Conservation (phyloP, 2,329 filamentous ascomycete genomes). For the Camptophora hylomeconis region DNA sequence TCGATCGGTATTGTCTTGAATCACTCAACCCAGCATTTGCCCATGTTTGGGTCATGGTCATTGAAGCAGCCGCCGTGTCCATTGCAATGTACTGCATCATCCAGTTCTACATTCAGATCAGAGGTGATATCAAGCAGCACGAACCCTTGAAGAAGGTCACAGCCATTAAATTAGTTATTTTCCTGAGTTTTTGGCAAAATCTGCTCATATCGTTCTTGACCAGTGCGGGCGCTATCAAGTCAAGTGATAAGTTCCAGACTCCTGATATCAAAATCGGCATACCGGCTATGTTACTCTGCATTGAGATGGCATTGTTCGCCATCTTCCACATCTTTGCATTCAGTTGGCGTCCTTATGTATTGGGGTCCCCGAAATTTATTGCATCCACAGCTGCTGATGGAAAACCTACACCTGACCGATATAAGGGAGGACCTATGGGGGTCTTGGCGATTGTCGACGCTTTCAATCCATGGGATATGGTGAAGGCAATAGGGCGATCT, state of each 20-base stretch:
- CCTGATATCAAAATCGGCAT: conserved; percentile 73
- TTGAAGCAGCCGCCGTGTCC: conserved; percentile 60
- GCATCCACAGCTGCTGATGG: conserved; percentile 14
- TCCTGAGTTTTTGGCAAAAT: conserved; percentile 79
- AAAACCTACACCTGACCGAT: conserved; percentile 36
- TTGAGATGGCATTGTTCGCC: conserved; percentile 76
- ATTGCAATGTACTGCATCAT: conserved; percentile 83
- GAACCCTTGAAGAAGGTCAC: conserved; percentile 66
- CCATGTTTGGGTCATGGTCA: conserved; percentile 66
- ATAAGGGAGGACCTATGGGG: conserved; percentile 53
- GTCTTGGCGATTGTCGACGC: conserved; percentile 55
- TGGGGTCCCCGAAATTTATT: conserved; percentile 34
- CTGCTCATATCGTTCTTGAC: conserved; percentile 49
- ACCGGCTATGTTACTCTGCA: conserved; percentile 61
- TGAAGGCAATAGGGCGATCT: conserved; percentile 66
- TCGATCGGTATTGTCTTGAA: conserved; percentile 61
- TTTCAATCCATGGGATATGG: conserved; percentile 69
- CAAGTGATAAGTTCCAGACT: conserved; percentile 50
- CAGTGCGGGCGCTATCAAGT: conserved; percentile 49
- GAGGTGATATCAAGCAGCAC: conserved; percentile 53
- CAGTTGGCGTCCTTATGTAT: conserved; percentile 57
- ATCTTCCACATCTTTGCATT: conserved; percentile 74
- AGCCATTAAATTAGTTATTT: conserved; percentile 83
- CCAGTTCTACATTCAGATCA: conserved; percentile 73
- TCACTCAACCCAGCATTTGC: conserved; percentile 65